Conservation (phyloP, 148 eudicot species). For the Gaultheria prostrata region DNA sequence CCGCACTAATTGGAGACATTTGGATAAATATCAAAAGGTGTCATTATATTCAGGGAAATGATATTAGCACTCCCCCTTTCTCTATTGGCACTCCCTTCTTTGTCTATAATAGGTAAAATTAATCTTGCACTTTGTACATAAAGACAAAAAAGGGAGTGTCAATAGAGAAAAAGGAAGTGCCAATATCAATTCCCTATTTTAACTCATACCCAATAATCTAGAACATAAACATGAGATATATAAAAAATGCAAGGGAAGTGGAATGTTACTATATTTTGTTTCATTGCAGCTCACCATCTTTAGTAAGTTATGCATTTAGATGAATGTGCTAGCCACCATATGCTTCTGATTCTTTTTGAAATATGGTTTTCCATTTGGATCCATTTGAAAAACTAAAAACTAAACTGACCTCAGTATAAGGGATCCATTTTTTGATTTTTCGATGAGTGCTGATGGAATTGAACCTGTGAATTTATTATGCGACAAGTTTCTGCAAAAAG, state of each 20-base stretch:
- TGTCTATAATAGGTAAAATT: too few relatives aligned
- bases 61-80: too few relatives aligned
- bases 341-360: background rate
- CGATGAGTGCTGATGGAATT: background rate
- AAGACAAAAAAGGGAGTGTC: too few relatives aligned
- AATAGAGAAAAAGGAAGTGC: too few relatives aligned
- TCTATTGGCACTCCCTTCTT: too few relatives aligned
- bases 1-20: background rate
- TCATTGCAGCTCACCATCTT: too few relatives aligned
- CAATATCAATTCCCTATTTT: too few relatives aligned
- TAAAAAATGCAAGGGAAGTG: background rate
- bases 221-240: too few relatives aligned
- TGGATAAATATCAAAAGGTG: background rate
- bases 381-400: background rate
- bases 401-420: background rate
- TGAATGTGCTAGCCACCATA: background rate
- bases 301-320: background rate
- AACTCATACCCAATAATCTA: too few relatives aligned
- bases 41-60: too few relatives aligned
- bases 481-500: constrained; percentile 1
- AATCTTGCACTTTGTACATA: too few relatives aligned
- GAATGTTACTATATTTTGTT: background rate
- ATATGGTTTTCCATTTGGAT: background rate
- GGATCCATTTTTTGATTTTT: background rate
- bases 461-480: background rate